phyloP scores from a whole-genome alignment of 768 basidiomycete genomes.

The Baorangia bicolor region DNA sequence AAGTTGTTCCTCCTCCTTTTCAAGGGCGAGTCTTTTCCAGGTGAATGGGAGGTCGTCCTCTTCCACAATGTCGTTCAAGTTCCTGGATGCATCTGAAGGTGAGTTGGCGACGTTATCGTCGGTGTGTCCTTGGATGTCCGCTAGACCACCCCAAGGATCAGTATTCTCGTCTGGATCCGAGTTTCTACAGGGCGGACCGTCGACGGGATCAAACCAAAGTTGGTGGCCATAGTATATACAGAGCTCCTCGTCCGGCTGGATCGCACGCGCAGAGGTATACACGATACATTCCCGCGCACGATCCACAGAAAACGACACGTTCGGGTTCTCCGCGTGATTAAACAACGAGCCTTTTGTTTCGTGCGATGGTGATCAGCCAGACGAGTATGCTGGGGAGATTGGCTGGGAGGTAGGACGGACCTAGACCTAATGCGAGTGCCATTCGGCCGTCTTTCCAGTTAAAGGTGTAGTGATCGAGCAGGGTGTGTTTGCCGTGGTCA shows the following conservation, averaged over 20 bases:
- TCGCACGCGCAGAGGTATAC: slow-evolving; percentile 53
- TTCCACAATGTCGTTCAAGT: slow-evolving; percentile 47
- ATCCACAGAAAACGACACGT: slow-evolving; percentile 66
- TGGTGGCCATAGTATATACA: slow-evolving; percentile 76
- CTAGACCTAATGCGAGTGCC: slow-evolving; percentile 78
- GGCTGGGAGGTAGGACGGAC: slow-evolving; percentile 36
- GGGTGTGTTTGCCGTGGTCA: slow-evolving; percentile 57
- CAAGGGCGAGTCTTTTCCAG: slow-evolving; percentile 56
- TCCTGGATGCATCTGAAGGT: slow-evolving; percentile 29
- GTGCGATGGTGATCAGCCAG: background rate
- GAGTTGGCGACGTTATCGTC: background rate
- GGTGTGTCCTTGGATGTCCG: slow-evolving; percentile 1
- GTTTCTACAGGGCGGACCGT: background rate
- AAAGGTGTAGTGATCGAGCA: slow-evolving; percentile 76
- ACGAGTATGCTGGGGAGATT: background rate
- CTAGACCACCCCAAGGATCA: slow-evolving; percentile 9
- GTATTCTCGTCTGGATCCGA: background rate
- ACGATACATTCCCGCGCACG: slow-evolving; percentile 53
- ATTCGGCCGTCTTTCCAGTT: slow-evolving; percentile 70
- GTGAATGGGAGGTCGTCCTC: slow-evolving; percentile 67
- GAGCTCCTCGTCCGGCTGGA: slow-evolving; percentile 67
- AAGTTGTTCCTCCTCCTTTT: slow-evolving; percentile 58
- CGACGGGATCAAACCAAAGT: slow-evolving; percentile 60
- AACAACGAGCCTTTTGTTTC: slow-evolving; percentile 66
- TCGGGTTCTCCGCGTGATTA: slow-evolving; percentile 71